Conservation (phyloP, 768 basidiomycete genomes). For the Hygrophorus russula region DNA sequence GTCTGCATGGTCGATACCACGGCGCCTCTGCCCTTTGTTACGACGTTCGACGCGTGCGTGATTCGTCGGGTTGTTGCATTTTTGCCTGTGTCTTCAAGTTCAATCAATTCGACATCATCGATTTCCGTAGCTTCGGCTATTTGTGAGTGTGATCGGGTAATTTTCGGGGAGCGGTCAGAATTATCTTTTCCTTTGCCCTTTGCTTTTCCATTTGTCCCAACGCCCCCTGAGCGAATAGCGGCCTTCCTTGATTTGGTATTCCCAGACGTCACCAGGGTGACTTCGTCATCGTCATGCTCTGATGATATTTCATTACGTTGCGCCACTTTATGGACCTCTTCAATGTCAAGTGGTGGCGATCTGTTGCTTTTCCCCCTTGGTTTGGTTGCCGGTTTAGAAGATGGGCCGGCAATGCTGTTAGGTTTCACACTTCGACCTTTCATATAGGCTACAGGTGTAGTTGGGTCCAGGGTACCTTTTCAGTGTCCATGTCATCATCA, state of each 20-base stretch:
- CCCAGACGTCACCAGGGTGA: background rate
- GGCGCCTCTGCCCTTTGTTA: slow-evolving; percentile 7
- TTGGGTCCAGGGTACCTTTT: slow-evolving; percentile 1
- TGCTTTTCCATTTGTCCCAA: slow-evolving; percentile 16
- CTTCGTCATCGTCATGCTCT: slow-evolving; percentile 5
- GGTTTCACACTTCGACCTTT: background rate
- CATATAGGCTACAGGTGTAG: slow-evolving; percentile 2
- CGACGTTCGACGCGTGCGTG: slow-evolving; percentile 5
- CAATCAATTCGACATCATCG: slow-evolving; percentile 13
- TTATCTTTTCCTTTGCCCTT: slow-evolving; percentile 22
- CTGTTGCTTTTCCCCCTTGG: slow-evolving; percentile 6
- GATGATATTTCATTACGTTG: background rate
- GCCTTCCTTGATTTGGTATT: background rate
- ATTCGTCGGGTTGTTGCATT: slow-evolving; percentile 9
- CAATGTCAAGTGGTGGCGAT: background rate
- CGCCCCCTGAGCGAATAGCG: slow-evolving; percentile 1
- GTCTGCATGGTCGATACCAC: background rate
- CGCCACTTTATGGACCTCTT: background rate
- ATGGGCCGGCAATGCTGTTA: slow-evolving; percentile 5
- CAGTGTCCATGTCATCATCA: background rate
- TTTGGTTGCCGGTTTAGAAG: slow-evolving; percentile 7
- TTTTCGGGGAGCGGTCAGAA: slow-evolving; percentile 17
- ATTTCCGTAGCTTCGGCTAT: slow-evolving; percentile 9
- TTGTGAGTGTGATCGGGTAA: slow-evolving; percentile 9
- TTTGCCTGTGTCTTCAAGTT: slow-evolving; percentile 12